A percentile compares a stretch with the other conserved stretches of the same genome.
Conservation (phyloP, 2,329 filamentous ascomycete species). For the Colletotrichum trifolii region DNA sequence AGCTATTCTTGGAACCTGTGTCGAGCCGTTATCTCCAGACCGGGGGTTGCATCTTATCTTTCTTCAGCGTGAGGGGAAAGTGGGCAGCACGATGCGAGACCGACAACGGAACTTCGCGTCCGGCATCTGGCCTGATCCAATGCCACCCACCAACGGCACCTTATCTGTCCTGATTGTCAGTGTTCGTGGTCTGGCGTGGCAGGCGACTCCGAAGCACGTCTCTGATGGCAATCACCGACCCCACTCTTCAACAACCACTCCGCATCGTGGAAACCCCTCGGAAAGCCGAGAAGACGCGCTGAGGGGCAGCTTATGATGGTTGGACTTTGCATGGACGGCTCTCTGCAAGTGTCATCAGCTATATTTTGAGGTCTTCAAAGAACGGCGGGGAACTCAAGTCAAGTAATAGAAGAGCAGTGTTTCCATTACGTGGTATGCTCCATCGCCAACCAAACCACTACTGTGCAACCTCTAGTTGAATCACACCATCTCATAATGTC, state of each 20-base stretch:
- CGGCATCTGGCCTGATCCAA: not conserved
- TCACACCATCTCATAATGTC: not conserved
- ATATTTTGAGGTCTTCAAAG: constrained; percentile 11
- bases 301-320: constrained; percentile 3
- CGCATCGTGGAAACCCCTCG: not conserved
- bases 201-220: too few species aligned
- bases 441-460: too few species aligned
- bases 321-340: not conserved
- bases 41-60: constrained; percentile 11
- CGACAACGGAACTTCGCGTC: constrained; percentile 15
- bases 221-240: constrained; percentile 18
- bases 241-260: constrained; percentile 9
- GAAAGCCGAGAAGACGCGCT: constrained; percentile 16
- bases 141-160: not conserved
- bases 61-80: constrained; percentile 24
- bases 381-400: not conserved
- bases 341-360: not conserved
- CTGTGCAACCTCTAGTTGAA: not conserved
- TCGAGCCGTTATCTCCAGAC: constrained; percentile 1
- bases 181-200: not conserved
- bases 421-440: not conserved
- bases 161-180: not conserved
- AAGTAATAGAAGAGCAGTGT: not conserved
- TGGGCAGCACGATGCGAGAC: constrained; percentile 7
- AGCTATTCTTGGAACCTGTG: not conserved